Base-by-base conservation (phyloP, 2,329 filamentous ascomycete species). In the Ceratocystis papillata region DNA sequence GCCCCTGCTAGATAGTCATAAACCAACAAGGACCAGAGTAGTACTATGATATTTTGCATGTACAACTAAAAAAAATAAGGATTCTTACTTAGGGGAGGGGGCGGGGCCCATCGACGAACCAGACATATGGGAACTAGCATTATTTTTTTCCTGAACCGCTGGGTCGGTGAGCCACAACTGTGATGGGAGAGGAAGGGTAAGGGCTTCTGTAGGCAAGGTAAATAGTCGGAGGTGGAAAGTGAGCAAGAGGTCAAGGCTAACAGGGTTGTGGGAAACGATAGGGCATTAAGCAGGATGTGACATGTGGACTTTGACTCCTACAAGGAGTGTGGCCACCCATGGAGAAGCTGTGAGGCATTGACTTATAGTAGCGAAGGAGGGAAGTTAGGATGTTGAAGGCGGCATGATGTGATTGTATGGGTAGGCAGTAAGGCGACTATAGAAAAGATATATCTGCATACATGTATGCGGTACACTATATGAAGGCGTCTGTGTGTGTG, bases 331-430 rank as follows among this genome's bases (percentile, higher is more conserved):
- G 53, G 33, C n/a, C 15, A 37, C 17, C 55, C 15, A n/a, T 6
- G 30, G 55, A 59, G 55, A 59, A 59, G 55, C 28, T 59, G 28
- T 59, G 55, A 30, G 28, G 55, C 37, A 10, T 37, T 59, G 55
- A 37, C 55, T 33, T 59, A 41, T 12, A 41, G 37, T 41, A 41
- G 37, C 10, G 37, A 41, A 41, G 10, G 10, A 41, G 37, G 37
- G 37, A 41, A 41, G 37, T 12, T 41, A 1, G 37, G 37, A 15
- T 12, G 10, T 41, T 41, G 37, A 41, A 41, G 37, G 12, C 37
- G 37, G 37, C 33, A 37, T 37, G 33, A 37, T 33, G 53, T 17
- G 10, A 6, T 20, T 17, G 28, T 33, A 10, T 25, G 48, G 33
- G 33, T 10, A 37, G 37, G 37, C 3, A 41, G 37, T 12, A 12